Conservation (phyloP, 768 basidiomycete genomes). For the Sarcodon sp. region DNA sequence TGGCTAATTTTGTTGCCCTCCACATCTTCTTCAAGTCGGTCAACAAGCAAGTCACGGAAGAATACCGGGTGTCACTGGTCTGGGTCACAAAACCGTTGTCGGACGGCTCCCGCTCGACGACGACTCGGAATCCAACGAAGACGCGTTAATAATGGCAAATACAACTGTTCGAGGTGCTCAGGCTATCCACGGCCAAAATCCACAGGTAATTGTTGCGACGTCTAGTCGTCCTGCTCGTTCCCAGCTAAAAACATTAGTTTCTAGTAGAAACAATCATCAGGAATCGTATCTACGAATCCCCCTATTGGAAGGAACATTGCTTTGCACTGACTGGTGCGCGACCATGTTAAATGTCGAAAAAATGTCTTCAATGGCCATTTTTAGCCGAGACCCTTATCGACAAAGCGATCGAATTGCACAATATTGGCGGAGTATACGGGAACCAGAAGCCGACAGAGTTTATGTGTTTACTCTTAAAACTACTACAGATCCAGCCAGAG, state of each 20-base stretch:
- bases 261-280: constrained; percentile 95
- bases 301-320: constrained; percentile 98
- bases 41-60: not conserved
- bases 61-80: not conserved
- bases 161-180: constrained; percentile 80
- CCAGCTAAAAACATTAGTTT: constrained; percentile 37
- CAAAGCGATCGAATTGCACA: constrained; percentile 71
- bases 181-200: constrained; percentile 94
- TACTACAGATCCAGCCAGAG: constrained; percentile 94
- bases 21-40: not conserved
- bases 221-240: not conserved
- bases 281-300: constrained; percentile 88
- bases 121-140: constrained; percentile 7
- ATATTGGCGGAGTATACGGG: constrained; percentile 88
- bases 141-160: constrained; percentile 59
- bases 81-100: not conserved
- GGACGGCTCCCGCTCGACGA: not conserved
- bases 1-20: constrained; percentile 5
- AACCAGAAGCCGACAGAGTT: constrained; percentile 95
- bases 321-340: constrained; percentile 81
- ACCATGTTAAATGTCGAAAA: not conserved
- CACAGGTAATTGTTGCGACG: constrained; percentile 50
- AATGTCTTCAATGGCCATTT: constrained; percentile 4
- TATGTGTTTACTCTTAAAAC: constrained; percentile 82
- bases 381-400: constrained; percentile 90